Evolutionary conservation across 2,329 filamentous ascomycete genomes (phyloP).

Genomic region (Didymella exigua): DNA sequence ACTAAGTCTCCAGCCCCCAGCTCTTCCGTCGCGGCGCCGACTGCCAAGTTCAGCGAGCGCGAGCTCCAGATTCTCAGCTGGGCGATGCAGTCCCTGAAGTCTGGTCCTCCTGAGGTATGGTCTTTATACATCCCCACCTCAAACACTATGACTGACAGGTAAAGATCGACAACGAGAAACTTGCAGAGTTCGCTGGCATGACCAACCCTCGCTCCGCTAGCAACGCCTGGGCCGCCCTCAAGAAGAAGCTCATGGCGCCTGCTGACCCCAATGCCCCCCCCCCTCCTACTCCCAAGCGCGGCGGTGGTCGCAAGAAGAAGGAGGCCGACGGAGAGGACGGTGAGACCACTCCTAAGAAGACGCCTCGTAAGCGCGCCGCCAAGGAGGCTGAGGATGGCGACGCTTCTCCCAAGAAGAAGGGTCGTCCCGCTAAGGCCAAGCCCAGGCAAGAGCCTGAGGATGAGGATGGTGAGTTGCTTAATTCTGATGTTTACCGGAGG

Average conservation of each 20-base stretch:
- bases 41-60: constrained; percentile 41
- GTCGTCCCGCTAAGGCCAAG: constrained; percentile 28
- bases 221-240: constrained; percentile 48
- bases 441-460: constrained; percentile 29
- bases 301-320: constrained; percentile 35
- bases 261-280: constrained; percentile 16
- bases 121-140: background rate
- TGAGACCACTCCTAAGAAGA: constrained; percentile 33
- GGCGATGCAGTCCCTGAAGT: constrained; percentile 48
- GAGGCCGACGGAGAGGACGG: constrained; percentile 17
- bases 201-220: constrained; percentile 45
- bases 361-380: constrained; percentile 41
- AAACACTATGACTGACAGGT: constrained; percentile 5
- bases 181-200: constrained; percentile 45
- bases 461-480: constrained; percentile 11
- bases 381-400: constrained; percentile 37
- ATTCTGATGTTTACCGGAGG: background rate
- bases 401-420: constrained; percentile 41
- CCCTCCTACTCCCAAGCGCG: constrained; percentile 26
- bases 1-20: constrained; percentile 14
- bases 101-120: constrained; percentile 43
- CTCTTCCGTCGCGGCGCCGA: background rate
- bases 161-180: constrained; percentile 47
- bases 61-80: constrained; percentile 44
- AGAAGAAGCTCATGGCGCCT: constrained; percentile 35